Conservation (phyloP, 2,329 filamentous ascomycete species). For the Botrytis deweyae region DNA sequence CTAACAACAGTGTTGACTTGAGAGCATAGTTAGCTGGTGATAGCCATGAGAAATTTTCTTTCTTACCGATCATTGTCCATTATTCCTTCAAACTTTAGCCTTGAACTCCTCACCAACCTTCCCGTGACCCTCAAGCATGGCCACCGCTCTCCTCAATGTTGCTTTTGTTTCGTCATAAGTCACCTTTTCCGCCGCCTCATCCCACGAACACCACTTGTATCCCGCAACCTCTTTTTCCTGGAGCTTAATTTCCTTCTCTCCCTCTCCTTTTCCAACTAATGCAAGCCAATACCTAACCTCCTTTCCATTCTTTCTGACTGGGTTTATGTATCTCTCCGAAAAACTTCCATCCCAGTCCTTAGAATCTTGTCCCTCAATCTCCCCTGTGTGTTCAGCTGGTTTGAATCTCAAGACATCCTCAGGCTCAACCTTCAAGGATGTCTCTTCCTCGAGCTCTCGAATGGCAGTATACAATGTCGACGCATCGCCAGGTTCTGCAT, state of each 20-base stretch:
- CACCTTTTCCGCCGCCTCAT: conserved; percentile 22
- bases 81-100: neutral
- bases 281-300: conserved; percentile 27
- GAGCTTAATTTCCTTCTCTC: conserved; percentile 23
- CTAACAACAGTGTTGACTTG: neutral
- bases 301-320: conserved; percentile 25
- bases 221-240: conserved; percentile 29
- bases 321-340: conserved; percentile 24
- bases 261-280: conserved; percentile 14
- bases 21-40: neutral
- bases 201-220: conserved; percentile 28
- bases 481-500: conserved; percentile 25
- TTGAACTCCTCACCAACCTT: neutral
- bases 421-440: conserved; percentile 17
- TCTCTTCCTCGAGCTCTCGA: conserved; percentile 29
- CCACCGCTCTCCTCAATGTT: conserved; percentile 23
- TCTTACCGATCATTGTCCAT: neutral
- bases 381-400: neutral
- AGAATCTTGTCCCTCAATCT: conserved; percentile 15
- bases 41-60: neutral
- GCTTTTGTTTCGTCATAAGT: conserved; percentile 25
- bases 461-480: conserved; percentile 22
- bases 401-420: conserved; percentile 19
- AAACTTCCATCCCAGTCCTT: conserved; percentile 21
- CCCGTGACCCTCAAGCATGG: neutral